Conservation (phyloP, 306 rosid species). For the Trifolium fragiferum region DNA sequence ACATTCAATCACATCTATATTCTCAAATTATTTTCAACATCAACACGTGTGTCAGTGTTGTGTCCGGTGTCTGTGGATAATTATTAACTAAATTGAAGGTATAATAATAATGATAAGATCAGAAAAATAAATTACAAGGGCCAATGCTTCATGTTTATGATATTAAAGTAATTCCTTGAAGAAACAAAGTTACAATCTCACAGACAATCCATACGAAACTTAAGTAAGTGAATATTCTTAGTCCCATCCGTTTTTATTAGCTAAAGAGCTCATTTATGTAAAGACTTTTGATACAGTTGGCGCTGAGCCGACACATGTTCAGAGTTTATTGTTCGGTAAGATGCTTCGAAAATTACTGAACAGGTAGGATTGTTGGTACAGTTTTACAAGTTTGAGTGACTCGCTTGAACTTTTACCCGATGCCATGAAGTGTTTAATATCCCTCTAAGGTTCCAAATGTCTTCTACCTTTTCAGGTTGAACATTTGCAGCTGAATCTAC, state of each 20-base stretch:
- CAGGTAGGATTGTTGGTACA: neutral
- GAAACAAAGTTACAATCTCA: constrained; percentile 9
- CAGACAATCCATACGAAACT: neutral
- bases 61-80: neutral
- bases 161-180: neutral
- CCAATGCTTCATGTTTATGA: constrained; percentile 10
- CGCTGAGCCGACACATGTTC: neutral
- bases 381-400: constrained; percentile 70
- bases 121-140: neutral
- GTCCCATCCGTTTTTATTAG: neutral
- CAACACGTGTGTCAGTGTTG: neutral
- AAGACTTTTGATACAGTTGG: neutral
- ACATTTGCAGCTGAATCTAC: constrained; percentile 90
- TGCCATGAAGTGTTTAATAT: constrained; percentile 94
- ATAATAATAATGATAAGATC: neutral
- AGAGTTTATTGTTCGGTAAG: constrained; percentile 16
- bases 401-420: constrained; percentile 71
- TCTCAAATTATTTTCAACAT: neutral
- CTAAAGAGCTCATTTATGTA: neutral
- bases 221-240: constrained; percentile 3
- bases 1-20: neutral
- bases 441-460: constrained; percentile 91
- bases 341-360: constrained; percentile 18
- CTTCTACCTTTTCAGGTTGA: constrained; percentile 85
- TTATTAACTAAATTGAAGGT: neutral